These are phyloP conservation scores for Mariannaea elegans DNA, from an alignment of 2,329 filamentous ascomycete genomes.

Conservation along the genomic window DNA sequence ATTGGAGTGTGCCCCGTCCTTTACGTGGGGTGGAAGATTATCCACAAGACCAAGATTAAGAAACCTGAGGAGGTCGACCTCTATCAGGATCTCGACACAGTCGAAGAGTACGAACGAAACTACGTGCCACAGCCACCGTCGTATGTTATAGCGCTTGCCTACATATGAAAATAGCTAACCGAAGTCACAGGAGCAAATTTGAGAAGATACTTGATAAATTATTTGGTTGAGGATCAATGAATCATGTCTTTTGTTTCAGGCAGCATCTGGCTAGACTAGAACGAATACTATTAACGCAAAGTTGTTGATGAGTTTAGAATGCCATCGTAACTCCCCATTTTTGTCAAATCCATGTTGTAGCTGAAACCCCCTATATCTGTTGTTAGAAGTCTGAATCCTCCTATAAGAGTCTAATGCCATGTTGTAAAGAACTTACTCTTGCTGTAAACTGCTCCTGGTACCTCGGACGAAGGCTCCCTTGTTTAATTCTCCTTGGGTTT, in stretches of 20 bases:
- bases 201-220: constrained; percentile 31
- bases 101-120: constrained; percentile 73
- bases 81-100: constrained; percentile 67
- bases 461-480: no score
- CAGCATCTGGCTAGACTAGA: no score
- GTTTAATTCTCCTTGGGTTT: no score
- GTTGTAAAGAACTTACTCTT: no score
- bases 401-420: no score
- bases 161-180: not conserved
- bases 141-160: constrained; percentile 48
- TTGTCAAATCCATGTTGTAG: no score
- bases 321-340: no score
- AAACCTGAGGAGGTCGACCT: constrained; percentile 70
- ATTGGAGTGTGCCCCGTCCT: constrained; percentile 75
- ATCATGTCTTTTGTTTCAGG: not conserved
- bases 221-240: constrained; percentile 19
- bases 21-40: constrained; percentile 76
- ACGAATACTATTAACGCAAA: no score
- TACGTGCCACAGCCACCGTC: constrained; percentile 63
- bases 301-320: no score
- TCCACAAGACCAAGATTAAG: constrained; percentile 68
- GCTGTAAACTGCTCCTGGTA: no score
- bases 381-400: no score
- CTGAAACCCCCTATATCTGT: no score
- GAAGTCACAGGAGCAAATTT: constrained; percentile 25